These are phyloP conservation scores for Candida namnaoensis DNA, from an alignment of 805 yeast genomes.

Conservation along the genomic window DNA sequence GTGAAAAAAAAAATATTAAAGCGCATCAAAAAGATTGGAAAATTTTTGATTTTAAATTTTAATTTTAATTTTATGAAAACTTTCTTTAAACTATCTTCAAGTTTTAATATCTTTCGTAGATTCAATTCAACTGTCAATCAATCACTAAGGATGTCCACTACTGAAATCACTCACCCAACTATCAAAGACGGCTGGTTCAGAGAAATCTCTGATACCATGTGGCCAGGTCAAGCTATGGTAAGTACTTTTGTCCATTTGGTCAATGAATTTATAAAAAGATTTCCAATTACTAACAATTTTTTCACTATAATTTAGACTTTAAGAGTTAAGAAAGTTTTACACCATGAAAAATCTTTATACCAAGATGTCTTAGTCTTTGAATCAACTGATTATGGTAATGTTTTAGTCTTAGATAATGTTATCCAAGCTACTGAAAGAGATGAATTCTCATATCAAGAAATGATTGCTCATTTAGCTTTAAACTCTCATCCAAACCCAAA, in stretches of 20 bases:
- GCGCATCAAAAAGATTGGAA: no score
- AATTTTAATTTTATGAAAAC: no score
- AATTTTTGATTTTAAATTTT: no score
- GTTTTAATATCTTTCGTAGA: no score
- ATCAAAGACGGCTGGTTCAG: slow-evolving; percentile 71
- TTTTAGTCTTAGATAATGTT: slow-evolving; percentile 81
- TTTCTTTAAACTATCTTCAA: no score
- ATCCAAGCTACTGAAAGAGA: slow-evolving; percentile 89
- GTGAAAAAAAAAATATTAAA: no score
- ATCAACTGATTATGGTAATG: slow-evolving; percentile 75
- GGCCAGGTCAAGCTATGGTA: slow-evolving; percentile 83
- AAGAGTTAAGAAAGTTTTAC: slow-evolving; percentile 54
- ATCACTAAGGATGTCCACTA: background rate
- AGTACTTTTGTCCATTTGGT: background rate
- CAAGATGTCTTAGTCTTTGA: slow-evolving; percentile 81
- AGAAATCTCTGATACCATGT: slow-evolving; percentile 59
- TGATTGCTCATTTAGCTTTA: slow-evolving; percentile 78
- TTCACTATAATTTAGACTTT: slow-evolving; percentile 22
- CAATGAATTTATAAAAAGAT: no score
- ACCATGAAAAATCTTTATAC: slow-evolving; percentile 57
- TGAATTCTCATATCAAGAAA: slow-evolving; percentile 90
- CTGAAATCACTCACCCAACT: slow-evolving; percentile 17
- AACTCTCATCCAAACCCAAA: slow-evolving; percentile 71
- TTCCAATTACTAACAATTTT: background rate
- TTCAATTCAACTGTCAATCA: background rate